Evolutionary conservation across 2,329 filamentous ascomycete genomes (phyloP).

Genomic region (Trichoderma atroviride): DNA sequence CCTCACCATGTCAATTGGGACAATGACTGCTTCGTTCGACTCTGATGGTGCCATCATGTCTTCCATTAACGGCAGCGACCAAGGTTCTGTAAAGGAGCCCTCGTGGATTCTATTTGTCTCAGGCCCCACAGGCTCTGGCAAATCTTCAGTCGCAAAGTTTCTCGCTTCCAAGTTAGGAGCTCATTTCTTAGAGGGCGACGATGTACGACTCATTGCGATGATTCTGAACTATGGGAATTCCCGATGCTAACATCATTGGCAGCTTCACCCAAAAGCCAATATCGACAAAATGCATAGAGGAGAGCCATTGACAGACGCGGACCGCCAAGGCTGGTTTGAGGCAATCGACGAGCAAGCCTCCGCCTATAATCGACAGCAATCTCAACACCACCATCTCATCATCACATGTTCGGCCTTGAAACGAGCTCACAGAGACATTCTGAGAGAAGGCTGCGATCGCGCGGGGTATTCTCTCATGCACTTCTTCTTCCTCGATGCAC

Average conservation of each 20-base stretch:
- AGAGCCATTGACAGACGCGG: neutral
- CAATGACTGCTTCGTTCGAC: neutral
- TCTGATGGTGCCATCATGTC: neutral
- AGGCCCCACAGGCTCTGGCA: slow-evolving; percentile 5
- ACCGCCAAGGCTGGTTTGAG: slow-evolving; percentile 15
- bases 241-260: neutral
- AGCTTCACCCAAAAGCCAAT: slow-evolving; percentile 17
- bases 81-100: neutral
- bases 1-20: neutral
- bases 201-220: neutral
- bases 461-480: slow-evolving; percentile 7
- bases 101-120: neutral
- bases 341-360: slow-evolving; percentile 15
- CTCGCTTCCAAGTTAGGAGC: neutral
- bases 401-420: slow-evolving; percentile 14
- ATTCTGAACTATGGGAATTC: neutral
- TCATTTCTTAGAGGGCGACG: slow-evolving; percentile 4
- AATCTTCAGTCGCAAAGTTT: neutral
- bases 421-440: neutral
- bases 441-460: neutral
- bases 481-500: slow-evolving; percentile 11
- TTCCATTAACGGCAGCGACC: neutral
- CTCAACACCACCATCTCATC: neutral
- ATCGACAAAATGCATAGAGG: slow-evolving; percentile 18
- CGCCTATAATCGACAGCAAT: neutral